Percentiles rank a stretch among this genome's conserved stretches.
These are phyloP conservation scores for Tremella fuciformis DNA, from an alignment of 768 basidiomycete genomes.

Conservation along the genomic window DNA sequence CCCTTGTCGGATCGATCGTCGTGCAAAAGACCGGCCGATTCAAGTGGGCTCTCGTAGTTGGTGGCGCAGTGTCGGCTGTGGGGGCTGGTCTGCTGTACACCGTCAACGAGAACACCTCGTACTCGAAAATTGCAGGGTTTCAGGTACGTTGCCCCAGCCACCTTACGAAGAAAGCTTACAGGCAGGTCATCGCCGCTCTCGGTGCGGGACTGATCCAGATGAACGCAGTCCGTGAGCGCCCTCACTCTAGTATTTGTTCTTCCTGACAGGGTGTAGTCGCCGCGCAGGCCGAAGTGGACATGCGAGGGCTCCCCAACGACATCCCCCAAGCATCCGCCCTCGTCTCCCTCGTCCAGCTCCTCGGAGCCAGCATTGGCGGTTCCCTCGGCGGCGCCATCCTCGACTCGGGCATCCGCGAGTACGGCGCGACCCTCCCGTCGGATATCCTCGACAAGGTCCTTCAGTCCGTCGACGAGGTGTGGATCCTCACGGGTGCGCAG, in stretches of 20 bases:
- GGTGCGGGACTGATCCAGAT: conserved; percentile 12
- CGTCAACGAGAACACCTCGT: conserved; percentile 6
- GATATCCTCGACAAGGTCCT: conserved; percentile 6
- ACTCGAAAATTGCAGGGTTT: conserved; percentile 9
- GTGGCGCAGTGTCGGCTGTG: conserved; percentile 4
- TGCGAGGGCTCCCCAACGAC: background rate
- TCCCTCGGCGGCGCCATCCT: conserved; percentile 16
- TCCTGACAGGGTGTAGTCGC: conserved; percentile 8
- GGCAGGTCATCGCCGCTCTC: conserved; percentile 8
- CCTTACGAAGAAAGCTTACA: background rate
- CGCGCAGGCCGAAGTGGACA: conserved; percentile 12
- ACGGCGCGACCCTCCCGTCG: conserved; percentile 7
- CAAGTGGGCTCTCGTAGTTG: conserved; percentile 12
- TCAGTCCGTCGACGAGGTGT: conserved; percentile 15
- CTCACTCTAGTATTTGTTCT: background rate
- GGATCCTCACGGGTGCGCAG: conserved; percentile 6
- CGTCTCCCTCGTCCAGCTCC: conserved; percentile 12
- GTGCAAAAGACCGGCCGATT: conserved; percentile 14
- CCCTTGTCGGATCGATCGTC: conserved; percentile 8
- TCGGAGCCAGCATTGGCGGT: conserved; percentile 13
- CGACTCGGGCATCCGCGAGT: conserved; percentile 7
- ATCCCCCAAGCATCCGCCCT: conserved; percentile 18
- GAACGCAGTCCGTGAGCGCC: conserved; percentile 10
- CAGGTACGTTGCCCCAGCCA: conserved; percentile 1
- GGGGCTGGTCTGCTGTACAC: conserved; percentile 10